Base-by-base conservation (phyloP, 768 basidiomycete species). In the Suillus paluster region DNA sequence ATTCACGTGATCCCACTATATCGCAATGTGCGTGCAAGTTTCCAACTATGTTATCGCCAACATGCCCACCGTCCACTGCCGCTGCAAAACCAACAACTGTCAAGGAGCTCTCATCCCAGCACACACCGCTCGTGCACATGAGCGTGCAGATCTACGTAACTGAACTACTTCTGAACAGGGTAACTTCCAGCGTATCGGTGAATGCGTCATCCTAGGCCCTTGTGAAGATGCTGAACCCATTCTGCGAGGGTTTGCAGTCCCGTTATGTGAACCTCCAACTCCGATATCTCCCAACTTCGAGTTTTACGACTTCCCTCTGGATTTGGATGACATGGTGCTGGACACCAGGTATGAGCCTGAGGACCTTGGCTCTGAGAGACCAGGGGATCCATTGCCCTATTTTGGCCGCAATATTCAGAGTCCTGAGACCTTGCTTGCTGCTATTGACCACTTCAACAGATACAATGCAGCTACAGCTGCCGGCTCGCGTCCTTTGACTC, bases 321-420 rank as follows among this genome's bases (percentile, higher is more conserved):
- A 48, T 21, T 34, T 19, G 57, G 45, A 7, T 17, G 42, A n/a
- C 25, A 25, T 36, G 44, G 38, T 19, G 33, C 49, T 7, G 55
- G 48, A 42, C 60, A 61, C 42, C 41, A 56, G 38, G 56, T 61
- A 54, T 45, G 55, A 62, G n/a, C 54, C 57, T 36, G 33, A 60
- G 61, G 23, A 57, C 21, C 6, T n/a, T 62, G 6, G 38, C 55
- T 34, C 17, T 5, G 19, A 56, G 57, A 27, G 61, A 62, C 41
- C 19, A 57, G 19, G 41, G 57, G 23, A 48, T 62, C 27, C 55
- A 48, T 44, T 50, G 56, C 61, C 61, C 11, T 49, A 62, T 39
- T 27, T 62, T n/a, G 45, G 61, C 15, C 56, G 55, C 30, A 57
- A 62, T 42, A 57, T 62, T 30, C 61, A 62, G 15, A 39, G 45